Evolutionary conservation across 2,329 filamentous ascomycete genomes (phyloP), one percentile per base, ranked within the genome.

Genomic region (Ciborinia camelliae): DNA sequence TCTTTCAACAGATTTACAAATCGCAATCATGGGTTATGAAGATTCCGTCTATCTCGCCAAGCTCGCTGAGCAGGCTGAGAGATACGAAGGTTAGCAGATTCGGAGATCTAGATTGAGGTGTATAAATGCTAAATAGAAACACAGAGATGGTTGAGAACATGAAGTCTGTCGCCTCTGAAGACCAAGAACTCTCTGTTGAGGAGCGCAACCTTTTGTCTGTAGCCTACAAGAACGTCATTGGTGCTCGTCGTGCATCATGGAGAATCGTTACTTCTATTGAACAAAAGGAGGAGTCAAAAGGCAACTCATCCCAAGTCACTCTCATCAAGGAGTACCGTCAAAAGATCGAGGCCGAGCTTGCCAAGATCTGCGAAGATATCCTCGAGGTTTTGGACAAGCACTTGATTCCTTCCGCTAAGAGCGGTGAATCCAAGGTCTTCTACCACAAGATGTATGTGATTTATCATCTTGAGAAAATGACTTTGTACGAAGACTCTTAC

Each of bases 1-100:
- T 43, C 28, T 35, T 30, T n/a, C 48, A 18, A 59, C 61, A 71
- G 70, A 71, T 67, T 26, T 28, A 43, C 61, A 59, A 58, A 65
- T 74, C 79, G 81, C 79, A 85, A 93, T 84, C 84, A 98, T 98
- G 94, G 92, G 91, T 88, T 92, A 97, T 86, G 94, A 98, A 87
- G 93, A 98, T 84, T 94, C 93, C 77, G 95, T 99, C 78, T 98
- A 98, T 82, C 90, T 98, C 80, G 95, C 95, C 83, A 98, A 98
- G 92, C 91, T 99, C 81, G 95, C 95, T 79, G 95, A 99, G 90
- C 95, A 99, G 89, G 95, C 95, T 81, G 95, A 99, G 89, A 94
- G 95, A 80, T 99, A 99, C 83, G 95, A 99, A 86, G 95, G 95
- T 98, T 84, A 77, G 86, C 77, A 72, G n/a, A 81, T 64, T 32